Conservation (phyloP, 306 rosid species). For the Vigna angularis region DNA sequence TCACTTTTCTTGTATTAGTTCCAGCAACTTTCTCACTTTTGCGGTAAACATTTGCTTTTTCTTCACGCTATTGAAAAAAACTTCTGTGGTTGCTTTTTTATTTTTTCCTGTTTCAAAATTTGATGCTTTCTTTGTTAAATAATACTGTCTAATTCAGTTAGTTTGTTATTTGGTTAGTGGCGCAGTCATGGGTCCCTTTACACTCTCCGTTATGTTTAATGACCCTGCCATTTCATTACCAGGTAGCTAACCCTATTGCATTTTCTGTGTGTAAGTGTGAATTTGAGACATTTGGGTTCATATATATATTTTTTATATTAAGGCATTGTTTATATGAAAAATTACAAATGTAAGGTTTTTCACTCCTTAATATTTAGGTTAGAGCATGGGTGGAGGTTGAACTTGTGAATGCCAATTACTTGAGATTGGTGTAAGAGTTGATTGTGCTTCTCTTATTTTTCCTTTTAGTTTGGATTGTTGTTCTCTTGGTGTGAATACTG, state of each 20-base stretch:
- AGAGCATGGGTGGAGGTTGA: background rate
- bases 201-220: constrained; percentile 54
- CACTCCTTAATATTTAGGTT: background rate
- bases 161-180: constrained; percentile 33
- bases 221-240: constrained; percentile 54
- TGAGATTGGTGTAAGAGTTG: background rate
- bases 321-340: background rate
- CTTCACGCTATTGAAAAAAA: constrained; percentile 8
- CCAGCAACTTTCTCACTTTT: constrained; percentile 18
- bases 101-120: background rate
- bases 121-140: constrained; percentile 15
- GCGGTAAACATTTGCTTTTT: constrained; percentile 3
- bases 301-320: background rate
- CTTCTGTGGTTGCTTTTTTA: background rate
- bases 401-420: constrained; percentile 15
- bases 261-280: background rate
- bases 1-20: background rate
- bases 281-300: background rate
- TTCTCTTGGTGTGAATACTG: background rate
- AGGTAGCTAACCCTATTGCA: constrained; percentile 54
- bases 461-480: background rate
- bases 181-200: constrained; percentile 59
- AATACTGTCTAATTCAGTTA: constrained; percentile 27
- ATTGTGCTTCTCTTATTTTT: background rate
- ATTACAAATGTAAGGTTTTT: background rate